Base-by-base conservation (phyloP, 192 early-diverging fungal species). In the Coemansia sp. region DNA sequence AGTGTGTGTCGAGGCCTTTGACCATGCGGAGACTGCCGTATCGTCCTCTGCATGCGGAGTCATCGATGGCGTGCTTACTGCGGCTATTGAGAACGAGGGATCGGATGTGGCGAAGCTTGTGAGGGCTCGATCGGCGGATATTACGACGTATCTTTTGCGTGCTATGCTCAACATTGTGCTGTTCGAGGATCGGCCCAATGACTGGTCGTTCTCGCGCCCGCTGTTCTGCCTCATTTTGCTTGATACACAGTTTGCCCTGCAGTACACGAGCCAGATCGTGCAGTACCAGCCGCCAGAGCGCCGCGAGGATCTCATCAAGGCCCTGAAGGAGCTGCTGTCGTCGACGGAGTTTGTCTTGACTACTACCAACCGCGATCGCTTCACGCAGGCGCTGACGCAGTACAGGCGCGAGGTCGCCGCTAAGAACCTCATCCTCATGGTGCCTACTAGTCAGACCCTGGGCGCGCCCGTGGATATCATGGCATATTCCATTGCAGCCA, bases 201-300 rank as follows among this genome's bases (percentile, higher is more conserved):
- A 92, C 67, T 95, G 93, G 93, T 87, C 87, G 34, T 77, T 95
- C 28, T 90, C 91, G 43, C 74, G 93, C 18, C 93, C 94, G 10
- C 79, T 96, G 51, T 83, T 94, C 66, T 87, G 87, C 6, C 65
- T 96, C 51, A 87, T 94, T 13, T 71, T 94, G 51, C 80, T 95
- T 48, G 87, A 92, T 62, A 87, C 83, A 62, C 89, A 90, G 23
- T 70, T 69, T 65, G 70, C 69, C n/a, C 62, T 77, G 57, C 69
- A 78, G 74, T 60, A 83, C 56, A 74, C 71, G 3, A 46, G 60
- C 56, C 69, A 72, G 51, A 67, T 83, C 18, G 72, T 75, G 40
- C 76, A 71, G 76, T 83, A 76, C 69, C 79, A 82, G 71, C 67
- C 70, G n/a, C 10, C 56, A 0, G 79, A 82, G 68, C 70, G 79